A percentile compares a stretch with the other conserved stretches of the same genome.
Evolutionary conservation across 1,284 basidiomycete genomes (phyloP).

Genomic region (Jaminaea rosea): DNA sequence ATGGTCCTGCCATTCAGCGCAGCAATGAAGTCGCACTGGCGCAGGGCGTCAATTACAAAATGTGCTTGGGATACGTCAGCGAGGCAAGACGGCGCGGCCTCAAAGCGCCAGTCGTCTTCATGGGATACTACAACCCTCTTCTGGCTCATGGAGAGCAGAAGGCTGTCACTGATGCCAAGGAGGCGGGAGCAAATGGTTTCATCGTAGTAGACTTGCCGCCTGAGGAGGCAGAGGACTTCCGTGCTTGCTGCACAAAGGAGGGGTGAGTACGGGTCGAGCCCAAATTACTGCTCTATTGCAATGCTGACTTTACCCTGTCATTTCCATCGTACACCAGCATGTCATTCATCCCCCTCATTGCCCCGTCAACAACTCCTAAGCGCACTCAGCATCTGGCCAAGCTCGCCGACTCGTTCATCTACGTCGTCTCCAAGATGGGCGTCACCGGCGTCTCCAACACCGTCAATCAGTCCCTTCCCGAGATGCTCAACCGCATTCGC

Average conservation of each 20-base stretch:
- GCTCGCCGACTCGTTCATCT: constrained; percentile 95
- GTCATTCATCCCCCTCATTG: constrained; percentile 92
- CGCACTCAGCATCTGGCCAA: constrained; percentile 83
- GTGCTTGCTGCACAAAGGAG: constrained; percentile 70
- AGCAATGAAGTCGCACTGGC: constrained; percentile 61
- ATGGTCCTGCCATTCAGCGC: constrained; percentile 77
- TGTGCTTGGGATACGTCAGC: constrained; percentile 62
- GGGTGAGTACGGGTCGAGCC: constrained; percentile 63
- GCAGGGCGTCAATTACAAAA: constrained; percentile 36
- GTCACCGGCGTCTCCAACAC: constrained; percentile 82
- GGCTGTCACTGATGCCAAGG: constrained; percentile 76
- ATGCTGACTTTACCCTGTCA: background rate
- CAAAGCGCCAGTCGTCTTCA: constrained; percentile 76
- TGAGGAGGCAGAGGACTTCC: constrained; percentile 85
- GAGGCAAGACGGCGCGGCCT: constrained; percentile 74
- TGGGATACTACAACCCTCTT: constrained; percentile 71
- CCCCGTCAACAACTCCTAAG: constrained; percentile 77
- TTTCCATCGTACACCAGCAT: constrained; percentile 54
- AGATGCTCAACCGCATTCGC: constrained; percentile 46
- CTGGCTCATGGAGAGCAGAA: constrained; percentile 90
- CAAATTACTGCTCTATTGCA: too few species aligned
- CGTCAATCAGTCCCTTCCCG: constrained; percentile 49
- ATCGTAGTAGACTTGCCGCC: constrained; percentile 96
- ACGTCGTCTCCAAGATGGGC: constrained; percentile 81
- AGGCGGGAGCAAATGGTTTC: constrained; percentile 90